Evolutionary conservation across 148 eudicot species (phyloP), one percentile per base, ranked within the genome.

Genomic region (Cornus kousa): DNA sequence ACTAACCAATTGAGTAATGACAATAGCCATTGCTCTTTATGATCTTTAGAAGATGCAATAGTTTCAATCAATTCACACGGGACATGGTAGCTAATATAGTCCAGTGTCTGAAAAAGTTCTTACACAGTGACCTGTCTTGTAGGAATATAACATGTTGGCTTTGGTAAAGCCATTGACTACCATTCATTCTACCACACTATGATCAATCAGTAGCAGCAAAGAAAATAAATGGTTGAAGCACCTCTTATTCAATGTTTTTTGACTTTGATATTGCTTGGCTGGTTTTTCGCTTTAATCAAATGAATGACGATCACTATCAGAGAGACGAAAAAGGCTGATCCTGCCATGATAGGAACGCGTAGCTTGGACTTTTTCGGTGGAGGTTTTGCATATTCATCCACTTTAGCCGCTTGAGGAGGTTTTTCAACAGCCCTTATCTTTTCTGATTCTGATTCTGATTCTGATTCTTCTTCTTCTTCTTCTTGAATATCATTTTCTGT

Each of bases 271-370:
- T 70, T 80, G 14, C 19, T 67, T 3, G 79, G 23, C 70, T 73
- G 59, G 64, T 72, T 80, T 57, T 85, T 87, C 23, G 82, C 48
- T 76, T 81, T 85, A 48, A 85, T 83, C 65, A 83, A 72, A 28
- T 83, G 80, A 73, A 83, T 68, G 71, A 86, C 88, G 64, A 93
- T n/a, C 66, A 82, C 88, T 16, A 91, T 79, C 23, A 90, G 60
- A 24, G 94, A 83, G 5, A 83, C 81, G 64, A 93, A 64, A 39
- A 91, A 55, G 37, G 95, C 84, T 35, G 92, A 86, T 69, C 97
- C 95, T 35, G 91, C 87, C 50, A 89, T 72, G 48, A 87, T 55
- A 11, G 95, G 92, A 9, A 71, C 72, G 73, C 85, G 78, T 11
- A 86, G 35, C 77, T 55, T 84, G 72, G 77, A 80, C 60, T 66